Percentiles rank a stretch among this genome's conserved stretches.
Conservation (phyloP, 768 basidiomycete genomes). For the Suillus ampliporus region DNA sequence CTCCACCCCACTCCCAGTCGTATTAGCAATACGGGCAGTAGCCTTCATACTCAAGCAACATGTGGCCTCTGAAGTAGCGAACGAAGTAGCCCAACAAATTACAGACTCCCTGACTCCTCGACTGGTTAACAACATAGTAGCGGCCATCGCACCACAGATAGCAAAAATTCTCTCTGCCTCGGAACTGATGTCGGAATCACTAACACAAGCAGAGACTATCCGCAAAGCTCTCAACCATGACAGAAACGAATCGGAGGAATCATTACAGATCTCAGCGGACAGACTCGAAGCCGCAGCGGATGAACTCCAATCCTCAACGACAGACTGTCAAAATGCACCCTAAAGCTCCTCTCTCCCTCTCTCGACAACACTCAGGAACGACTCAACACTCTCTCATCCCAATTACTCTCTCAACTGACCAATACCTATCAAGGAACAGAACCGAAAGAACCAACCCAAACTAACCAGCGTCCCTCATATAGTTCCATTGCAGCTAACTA, state of each 20-base stretch:
- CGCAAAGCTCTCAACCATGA: neutral
- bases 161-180: neutral
- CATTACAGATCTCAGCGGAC: neutral
- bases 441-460: too few relatives aligned
- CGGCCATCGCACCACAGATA: neutral
- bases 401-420: neutral
- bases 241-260: neutral
- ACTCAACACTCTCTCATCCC: neutral
- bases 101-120: neutral
- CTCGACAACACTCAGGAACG: neutral
- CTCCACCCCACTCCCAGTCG: neutral
- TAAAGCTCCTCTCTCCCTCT: neutral
- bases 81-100: neutral
- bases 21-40: too few relatives aligned
- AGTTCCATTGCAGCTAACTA: neutral
- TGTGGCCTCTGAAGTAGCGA: neutral
- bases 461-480: neutral
- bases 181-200: neutral
- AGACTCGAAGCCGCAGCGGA: neutral
- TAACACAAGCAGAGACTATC: neutral
- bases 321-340: neutral
- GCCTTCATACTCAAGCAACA: neutral
- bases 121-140: neutral
- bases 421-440: too few relatives aligned
- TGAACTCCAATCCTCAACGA: neutral